Conservation (phyloP, 352 stramenopile species). For the Phytopythium delawarense region DNA sequence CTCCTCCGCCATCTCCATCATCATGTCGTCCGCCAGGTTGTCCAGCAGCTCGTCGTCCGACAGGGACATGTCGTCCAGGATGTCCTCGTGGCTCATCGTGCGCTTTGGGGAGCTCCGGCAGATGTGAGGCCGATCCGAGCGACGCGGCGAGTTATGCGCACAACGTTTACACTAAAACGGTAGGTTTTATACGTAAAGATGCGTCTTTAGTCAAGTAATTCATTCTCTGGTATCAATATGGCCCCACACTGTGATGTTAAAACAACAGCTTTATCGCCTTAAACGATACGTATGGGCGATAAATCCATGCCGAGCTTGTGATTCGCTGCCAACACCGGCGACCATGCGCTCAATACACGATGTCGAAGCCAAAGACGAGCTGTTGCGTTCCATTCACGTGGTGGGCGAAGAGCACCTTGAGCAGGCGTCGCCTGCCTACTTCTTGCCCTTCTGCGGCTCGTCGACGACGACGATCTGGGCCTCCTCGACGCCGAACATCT, state of each 20-base stretch:
- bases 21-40: slow-evolving; percentile 75
- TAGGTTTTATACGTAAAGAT: neutral
- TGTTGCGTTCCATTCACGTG: neutral
- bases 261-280: neutral
- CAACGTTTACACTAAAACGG: neutral
- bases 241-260: neutral
- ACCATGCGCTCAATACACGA: neutral
- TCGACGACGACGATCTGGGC: slow-evolving; percentile 72
- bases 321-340: no score
- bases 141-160: neutral
- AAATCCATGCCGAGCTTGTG: no score
- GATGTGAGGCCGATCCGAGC: neutral
- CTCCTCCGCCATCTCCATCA: slow-evolving; percentile 58
- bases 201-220: no score
- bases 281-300: no score
- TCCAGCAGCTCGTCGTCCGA: slow-evolving; percentile 86
- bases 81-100: slow-evolving; percentile 62
- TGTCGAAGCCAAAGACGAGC: neutral
- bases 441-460: slow-evolving; percentile 53
- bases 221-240: no score
- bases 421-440: slow-evolving; percentile 16
- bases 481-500: slow-evolving; percentile 75
- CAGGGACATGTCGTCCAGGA: slow-evolving; percentile 79
- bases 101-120: no score
- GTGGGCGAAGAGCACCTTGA: neutral